A percentile compares a stretch with the other conserved stretches of the same genome.
These are phyloP conservation scores for Bipolaris bicolor DNA, from an alignment of 2,329 filamentous ascomycete genomes.

Conservation along the genomic window DNA sequence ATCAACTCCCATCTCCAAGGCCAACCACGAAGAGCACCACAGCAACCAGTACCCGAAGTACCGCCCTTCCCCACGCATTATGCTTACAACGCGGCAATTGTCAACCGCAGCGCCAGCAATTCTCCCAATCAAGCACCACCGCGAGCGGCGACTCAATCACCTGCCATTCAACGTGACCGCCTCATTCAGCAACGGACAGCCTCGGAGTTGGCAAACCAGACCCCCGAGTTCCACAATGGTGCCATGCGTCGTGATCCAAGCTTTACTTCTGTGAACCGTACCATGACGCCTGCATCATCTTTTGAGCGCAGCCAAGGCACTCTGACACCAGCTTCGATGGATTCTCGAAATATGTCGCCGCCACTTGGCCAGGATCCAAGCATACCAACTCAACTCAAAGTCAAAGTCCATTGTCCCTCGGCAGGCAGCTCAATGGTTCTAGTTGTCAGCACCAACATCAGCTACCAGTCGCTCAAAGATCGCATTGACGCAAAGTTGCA, in stretches of 20 bases:
- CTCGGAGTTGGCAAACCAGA: conserved; percentile 51
- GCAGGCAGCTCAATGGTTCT: conserved; percentile 91
- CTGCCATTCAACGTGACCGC: conserved; percentile 69
- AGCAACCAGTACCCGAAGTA: conserved; percentile 51
- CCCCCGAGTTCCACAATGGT: conserved; percentile 36
- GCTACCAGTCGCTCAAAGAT: conserved; percentile 90
- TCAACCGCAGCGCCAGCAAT: conserved; percentile 80
- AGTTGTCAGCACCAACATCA: conserved; percentile 95
- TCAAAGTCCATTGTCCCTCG: conserved; percentile 81
- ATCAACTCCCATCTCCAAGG: conserved; percentile 70
- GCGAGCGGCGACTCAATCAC: conserved; percentile 73
- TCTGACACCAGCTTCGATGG: conserved; percentile 47
- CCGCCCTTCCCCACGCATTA: conserved; percentile 63
- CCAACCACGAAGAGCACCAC: conserved; percentile 60
- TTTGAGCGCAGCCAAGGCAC: conserved; percentile 47
- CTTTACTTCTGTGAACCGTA: conserved; percentile 36
- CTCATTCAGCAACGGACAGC: conserved; percentile 49
- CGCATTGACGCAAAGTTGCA: conserved; percentile 95
- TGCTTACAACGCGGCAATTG: conserved; percentile 63
- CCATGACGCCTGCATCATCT: conserved; percentile 49
- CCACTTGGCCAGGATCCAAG: conserved; percentile 36
- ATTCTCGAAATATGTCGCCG: conserved; percentile 49
- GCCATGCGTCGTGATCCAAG: conserved; percentile 41
- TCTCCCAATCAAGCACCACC: conserved; percentile 78
- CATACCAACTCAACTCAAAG: conserved; percentile 81